These are phyloP conservation scores for Trichosporon inkin DNA, from an alignment of 1,284 basidiomycete genomes.

Conservation along the genomic window DNA sequence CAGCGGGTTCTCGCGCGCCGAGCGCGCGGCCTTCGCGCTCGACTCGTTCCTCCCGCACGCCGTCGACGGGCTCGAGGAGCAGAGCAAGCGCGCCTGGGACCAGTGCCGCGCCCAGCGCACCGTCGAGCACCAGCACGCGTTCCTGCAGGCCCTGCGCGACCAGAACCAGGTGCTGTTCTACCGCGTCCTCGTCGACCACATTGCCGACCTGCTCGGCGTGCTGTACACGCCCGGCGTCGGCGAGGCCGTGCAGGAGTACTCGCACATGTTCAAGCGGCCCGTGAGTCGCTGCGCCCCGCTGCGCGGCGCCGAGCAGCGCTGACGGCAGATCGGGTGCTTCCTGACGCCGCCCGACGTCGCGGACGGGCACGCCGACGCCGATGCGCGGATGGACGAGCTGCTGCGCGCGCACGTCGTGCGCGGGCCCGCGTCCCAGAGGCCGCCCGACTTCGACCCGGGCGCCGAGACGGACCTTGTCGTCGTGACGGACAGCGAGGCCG, in stretches of 20 bases:
- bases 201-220: conserved; percentile 58
- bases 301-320: conserved; percentile 19
- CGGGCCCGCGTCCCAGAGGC: conserved; percentile 64
- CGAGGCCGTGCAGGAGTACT: conserved; percentile 65
- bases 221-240: conserved; percentile 58
- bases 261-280: conserved; percentile 71
- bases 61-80: conserved; percentile 70
- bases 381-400: conserved; percentile 19
- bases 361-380: conserved; percentile 41
- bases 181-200: conserved; percentile 60
- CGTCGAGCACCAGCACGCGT: conserved; percentile 23
- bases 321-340: conserved; percentile 56
- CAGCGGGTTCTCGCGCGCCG: conserved; percentile 66
- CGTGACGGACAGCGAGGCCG: conserved; percentile 75
- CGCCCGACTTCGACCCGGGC: conserved; percentile 59
- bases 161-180: conserved; percentile 70
- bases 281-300: conserved; percentile 13
- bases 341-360: conserved; percentile 64
- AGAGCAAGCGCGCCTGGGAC: conserved; percentile 62
- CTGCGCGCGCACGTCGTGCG: conserved; percentile 36
- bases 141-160: conserved; percentile 32
- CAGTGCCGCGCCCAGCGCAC: conserved; percentile 54
- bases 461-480: conserved; percentile 65
- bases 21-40: conserved; percentile 66
- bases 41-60: conserved; percentile 71